Conservation (phyloP, 306 rosid genomes). For the Lablab purpureus region DNA sequence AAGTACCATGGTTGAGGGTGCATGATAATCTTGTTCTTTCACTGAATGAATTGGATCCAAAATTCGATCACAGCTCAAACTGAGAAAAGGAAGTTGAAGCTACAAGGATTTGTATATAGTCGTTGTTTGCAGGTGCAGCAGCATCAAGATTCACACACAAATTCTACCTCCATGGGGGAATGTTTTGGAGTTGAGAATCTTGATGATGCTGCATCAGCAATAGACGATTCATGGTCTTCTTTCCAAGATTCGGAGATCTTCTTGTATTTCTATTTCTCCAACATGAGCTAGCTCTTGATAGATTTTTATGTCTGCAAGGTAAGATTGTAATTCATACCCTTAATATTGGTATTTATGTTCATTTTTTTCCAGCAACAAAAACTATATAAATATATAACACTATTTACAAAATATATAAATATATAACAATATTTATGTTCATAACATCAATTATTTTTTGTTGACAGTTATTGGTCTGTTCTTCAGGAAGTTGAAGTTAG, state of each 20-base stretch:
- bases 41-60: constrained; percentile 5
- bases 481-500: background rate
- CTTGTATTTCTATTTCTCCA: background rate
- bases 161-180: background rate
- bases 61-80: background rate
- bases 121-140: constrained; percentile 95
- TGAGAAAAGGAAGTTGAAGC: background rate
- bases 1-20: constrained; percentile 17
- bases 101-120: constrained; percentile 19
- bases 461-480: background rate
- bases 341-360: background rate
- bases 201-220: constrained; percentile 99
- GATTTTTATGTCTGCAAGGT: background rate
- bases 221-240: constrained; percentile 54
- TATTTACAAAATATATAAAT: no score
- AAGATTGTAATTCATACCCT: constrained; percentile 15
- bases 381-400: no score
- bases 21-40: constrained; percentile 23
- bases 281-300: background rate
- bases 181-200: constrained; percentile 75
- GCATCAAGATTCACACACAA: constrained; percentile 86
- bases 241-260: background rate
- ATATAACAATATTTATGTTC: background rate
- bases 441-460: background rate
- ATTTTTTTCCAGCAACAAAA: no score